A percentile compares a stretch with the other conserved stretches of the same genome.
phyloP scores from a whole-genome alignment of 2,329 filamentous ascomycete genomes.

The Niveomyces coronatus region DNA sequence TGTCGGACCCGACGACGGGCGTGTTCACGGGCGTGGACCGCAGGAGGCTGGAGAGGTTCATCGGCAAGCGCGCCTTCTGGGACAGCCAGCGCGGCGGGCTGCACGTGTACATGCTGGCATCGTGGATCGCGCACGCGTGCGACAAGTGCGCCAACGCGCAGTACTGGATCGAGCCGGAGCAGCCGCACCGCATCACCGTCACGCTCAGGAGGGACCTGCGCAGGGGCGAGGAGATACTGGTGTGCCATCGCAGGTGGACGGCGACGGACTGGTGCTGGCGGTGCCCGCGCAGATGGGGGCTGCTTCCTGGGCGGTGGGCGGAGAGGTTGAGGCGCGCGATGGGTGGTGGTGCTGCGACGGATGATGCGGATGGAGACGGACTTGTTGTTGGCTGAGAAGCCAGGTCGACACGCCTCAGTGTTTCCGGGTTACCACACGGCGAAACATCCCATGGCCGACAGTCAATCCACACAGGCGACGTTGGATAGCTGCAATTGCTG shows the following conservation, averaged over 20 bases:
- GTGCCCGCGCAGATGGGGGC: no score
- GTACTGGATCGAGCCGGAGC: conserved; percentile 6
- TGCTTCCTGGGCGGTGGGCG: no score
- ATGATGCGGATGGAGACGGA: no score
- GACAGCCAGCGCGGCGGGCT: conserved; percentile 7
- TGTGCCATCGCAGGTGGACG: conserved; percentile 26
- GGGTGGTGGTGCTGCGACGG: no score
- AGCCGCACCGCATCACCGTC: conserved; percentile 14
- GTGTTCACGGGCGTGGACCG: conserved; percentile 1
- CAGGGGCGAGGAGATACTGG: conserved; percentile 24
- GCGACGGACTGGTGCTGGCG: no score
- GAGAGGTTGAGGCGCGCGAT: no score
- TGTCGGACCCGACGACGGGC: conserved; percentile 5
- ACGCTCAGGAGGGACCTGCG: conserved; percentile 12
- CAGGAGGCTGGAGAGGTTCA: conserved; percentile 14
- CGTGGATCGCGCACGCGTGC: conserved; percentile 26
- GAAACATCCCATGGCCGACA: no score
- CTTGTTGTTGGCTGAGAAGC: no score
- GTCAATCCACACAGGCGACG: no score
- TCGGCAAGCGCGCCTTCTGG: conserved; percentile 18
- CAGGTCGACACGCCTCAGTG: no score
- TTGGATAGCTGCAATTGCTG: no score
- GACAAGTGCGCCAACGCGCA: conserved; percentile 18
- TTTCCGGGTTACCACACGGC: no score
- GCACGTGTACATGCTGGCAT: conserved; percentile 14